phyloP scores from a whole-genome alignment of 2,329 filamentous ascomycete species.

The Sporothrix humicola region DNA sequence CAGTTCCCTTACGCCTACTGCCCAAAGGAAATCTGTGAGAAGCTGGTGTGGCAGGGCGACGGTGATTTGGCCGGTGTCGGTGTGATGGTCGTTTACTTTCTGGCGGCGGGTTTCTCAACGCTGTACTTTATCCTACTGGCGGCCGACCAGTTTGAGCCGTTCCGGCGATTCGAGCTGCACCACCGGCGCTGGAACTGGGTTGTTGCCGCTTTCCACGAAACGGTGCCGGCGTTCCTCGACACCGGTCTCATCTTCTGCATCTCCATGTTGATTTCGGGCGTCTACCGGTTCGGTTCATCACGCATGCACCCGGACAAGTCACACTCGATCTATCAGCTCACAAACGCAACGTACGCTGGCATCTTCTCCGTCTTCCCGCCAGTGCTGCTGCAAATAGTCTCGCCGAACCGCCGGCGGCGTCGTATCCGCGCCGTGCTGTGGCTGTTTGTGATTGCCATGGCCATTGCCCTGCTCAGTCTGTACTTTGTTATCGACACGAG shows the following conservation, averaged over 20 bases:
- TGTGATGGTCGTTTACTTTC: constrained; percentile 38
- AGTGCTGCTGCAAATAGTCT: constrained; percentile 37
- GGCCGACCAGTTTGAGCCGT: constrained; percentile 31
- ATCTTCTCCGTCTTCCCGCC: constrained; percentile 39
- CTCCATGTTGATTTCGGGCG: constrained; percentile 34
- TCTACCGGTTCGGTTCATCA: constrained; percentile 36
- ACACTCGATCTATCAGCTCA: constrained; percentile 38
- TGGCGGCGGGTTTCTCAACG: constrained; percentile 34
- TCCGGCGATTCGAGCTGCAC: background rate
- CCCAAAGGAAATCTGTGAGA: constrained; percentile 32
- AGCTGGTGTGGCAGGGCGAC: constrained; percentile 38
- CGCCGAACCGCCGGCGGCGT: constrained; percentile 34
- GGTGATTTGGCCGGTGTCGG: constrained; percentile 38
- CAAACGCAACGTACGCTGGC: constrained; percentile 38
- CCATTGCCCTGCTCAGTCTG: constrained; percentile 36
- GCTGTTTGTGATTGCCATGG: constrained; percentile 37
- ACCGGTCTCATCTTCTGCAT: constrained; percentile 38
- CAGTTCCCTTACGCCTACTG: constrained; percentile 23
- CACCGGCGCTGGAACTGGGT: constrained; percentile 15
- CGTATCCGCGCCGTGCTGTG: constrained; percentile 39
- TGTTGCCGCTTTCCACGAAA: constrained; percentile 35
- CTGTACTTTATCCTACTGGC: constrained; percentile 36
- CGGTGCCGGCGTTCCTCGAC: constrained; percentile 37
- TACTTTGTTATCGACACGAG: constrained; percentile 34
- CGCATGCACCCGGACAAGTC: constrained; percentile 36